Conservation (phyloP, 208 protist genomes). For the Acanthamoeba triangularis region DNA sequence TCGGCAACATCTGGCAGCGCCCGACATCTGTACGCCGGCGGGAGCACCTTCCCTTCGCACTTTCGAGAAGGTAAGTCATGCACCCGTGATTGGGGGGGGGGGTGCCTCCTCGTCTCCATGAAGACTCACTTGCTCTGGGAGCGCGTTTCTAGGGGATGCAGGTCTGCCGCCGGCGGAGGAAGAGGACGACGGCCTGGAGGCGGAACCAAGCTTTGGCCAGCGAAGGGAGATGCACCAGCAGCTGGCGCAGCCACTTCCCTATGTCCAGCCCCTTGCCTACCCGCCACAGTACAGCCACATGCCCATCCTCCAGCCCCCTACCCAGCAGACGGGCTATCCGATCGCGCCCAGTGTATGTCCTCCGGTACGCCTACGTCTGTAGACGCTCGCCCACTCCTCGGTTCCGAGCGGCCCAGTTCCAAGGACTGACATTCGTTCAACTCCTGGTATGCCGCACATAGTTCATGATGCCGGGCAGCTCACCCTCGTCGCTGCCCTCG, state of each 20-base stretch:
- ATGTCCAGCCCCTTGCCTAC: not conserved
- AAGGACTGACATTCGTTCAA: not conserved
- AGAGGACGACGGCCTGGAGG: constrained; percentile 30
- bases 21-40: not conserved
- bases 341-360: constrained; percentile 7
- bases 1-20: not conserved
- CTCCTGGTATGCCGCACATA: too few relatives aligned
- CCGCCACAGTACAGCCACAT: constrained; percentile 8
- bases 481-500: constrained; percentile 42
- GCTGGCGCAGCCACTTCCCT: not conserved
- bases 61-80: not conserved
- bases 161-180: not conserved
- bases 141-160: not conserved
- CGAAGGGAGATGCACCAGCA: not conserved
- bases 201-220: too few relatives aligned
- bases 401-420: not conserved
- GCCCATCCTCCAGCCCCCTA: not conserved
- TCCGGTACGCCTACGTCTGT: not conserved
- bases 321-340: not conserved
- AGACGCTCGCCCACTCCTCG: not conserved
- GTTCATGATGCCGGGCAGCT: constrained; percentile 62
- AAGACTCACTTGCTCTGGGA: not conserved
- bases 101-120: not conserved
- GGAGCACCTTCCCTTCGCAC: not conserved
- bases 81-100: not conserved